Evolutionary conservation across 2,329 filamentous ascomycete genomes (phyloP), one percentile per base, ranked within the genome.

Genomic region (Cercospora canescens): DNA sequence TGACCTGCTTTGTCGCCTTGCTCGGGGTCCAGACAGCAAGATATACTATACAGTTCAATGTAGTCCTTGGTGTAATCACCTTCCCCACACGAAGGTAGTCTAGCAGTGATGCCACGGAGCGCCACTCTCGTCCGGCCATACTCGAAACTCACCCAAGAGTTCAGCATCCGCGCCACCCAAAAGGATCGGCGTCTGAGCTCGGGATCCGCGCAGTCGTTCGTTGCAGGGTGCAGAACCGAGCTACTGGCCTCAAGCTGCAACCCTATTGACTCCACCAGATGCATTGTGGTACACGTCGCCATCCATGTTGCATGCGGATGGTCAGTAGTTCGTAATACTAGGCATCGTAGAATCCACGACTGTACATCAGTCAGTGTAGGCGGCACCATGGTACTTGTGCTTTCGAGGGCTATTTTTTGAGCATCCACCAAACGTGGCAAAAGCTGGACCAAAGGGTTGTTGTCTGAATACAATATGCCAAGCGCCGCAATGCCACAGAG

Each of bases 101-200:
- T 73, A 1, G 80, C 78, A 0, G 80, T 81, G 9, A 82, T 81
- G 18, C 81, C 81, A 35, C 81, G 81, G 0, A 86, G 77, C 67
- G 80, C 66, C 16, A 87, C 83, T 9, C 84, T 79, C 0, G 85
- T 85, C 0, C 84, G 81, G 1, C 86, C 86, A 61, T 87, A 82
- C 62, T 88, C 86, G 67, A 86, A 87, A 0, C 85, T 87, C 28
- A 84, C 83, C 85, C 86, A 88, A 12, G 83, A 84, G 69, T 88
- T 87, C 7, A 88, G 79, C 68, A 87, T 85, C 9, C 85, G 83
- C 0, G 85, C 82, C 45, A 87, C 81, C 73, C 60, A 83, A 81
- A 71, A 85, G 76, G 71, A 70, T 4, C 75, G 70, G 16, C 74
- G 11, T 62, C 74, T 68, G 28, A 75, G 67, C 32, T 76, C 74